Evolutionary conservation across 176 grass and related monocot species (phyloP).

Genomic region (Phyllostachys edulis): DNA sequence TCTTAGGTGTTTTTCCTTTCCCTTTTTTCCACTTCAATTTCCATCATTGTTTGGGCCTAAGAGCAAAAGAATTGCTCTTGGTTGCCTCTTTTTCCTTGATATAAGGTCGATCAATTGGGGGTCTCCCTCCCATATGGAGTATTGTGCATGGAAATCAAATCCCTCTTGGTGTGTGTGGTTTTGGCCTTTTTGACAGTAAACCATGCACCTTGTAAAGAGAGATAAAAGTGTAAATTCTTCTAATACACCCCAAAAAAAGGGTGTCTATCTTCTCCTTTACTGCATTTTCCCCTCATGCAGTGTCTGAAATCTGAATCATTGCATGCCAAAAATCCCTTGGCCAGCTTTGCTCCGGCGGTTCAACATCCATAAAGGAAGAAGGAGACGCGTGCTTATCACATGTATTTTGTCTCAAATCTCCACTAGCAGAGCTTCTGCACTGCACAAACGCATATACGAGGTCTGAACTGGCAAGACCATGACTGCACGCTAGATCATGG

Average conservation of each 20-base stretch:
- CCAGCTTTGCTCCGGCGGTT: not conserved
- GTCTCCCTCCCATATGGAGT: not conserved
- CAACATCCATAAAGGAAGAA: not conserved
- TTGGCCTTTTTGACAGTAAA: conserved; percentile 1
- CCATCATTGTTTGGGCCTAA: conserved; percentile 40
- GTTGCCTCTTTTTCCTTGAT: conserved; percentile 15
- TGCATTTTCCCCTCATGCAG: not conserved
- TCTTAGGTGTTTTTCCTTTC: not conserved
- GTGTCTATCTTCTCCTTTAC: not conserved
- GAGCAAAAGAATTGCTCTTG: conserved; percentile 30
- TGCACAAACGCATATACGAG: not conserved
- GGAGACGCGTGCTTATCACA: not conserved
- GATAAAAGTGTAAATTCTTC: conserved; percentile 21
- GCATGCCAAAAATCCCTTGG: not conserved
- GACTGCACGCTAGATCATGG: no score
- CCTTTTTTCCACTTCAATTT: not conserved
- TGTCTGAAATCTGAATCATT: not conserved
- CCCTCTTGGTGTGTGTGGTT: conserved; percentile 51
- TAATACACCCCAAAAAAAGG: not conserved
- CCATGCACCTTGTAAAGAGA: conserved; percentile 37
- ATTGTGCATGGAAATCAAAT: conserved; percentile 17
- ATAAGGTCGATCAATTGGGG: conserved; percentile 15
- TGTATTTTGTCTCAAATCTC: not conserved
- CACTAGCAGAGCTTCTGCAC: not conserved
- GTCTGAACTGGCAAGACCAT: not conserved